Base-by-base conservation (phyloP, 495 filamentous ascomycete genomes). In the Tuber indicum region DNA sequence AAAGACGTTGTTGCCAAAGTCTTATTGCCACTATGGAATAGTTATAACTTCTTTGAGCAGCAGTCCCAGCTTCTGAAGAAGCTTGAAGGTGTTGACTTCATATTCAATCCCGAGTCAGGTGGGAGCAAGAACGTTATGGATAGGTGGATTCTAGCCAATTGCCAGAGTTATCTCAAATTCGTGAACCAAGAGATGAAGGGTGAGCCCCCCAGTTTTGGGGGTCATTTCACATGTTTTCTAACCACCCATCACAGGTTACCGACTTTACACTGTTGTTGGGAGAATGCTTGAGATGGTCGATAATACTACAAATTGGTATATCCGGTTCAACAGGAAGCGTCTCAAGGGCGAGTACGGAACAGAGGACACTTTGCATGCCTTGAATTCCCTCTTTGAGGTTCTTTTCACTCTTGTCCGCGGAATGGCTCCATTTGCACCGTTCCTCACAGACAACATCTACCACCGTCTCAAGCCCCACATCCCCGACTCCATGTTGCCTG, bases 231-330 rank as follows among this genome's bases (percentile, higher is more conserved):
- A 32, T 66, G 7, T 21, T 42, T 69, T 69, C 70, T 74, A 52
- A 83, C 52, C 26, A 70, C 58, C 10, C 47, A 8, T 72, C 36
- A 23, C 39, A 91, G 91, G 81, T 7, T 96, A 96, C 84, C 92
- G 94, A 32, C 84, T 97, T 44, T 99, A 98, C 84, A 99, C 96
- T 12, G 96, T 99, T 39, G 94, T 98, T 73, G 96, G 96, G 26
- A 89, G 92, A 73, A 86, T 99, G 75, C 89, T 99, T 44, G 89
- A 89, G 74, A 89, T 97, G 84, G 96, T 98, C 78, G 96, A 99
- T 83, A 94, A 96, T 85, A 93, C 93, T 9, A 98, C 96, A 3
- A 99, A 99, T 85, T 99, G 96, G 96, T 99, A 99, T 85, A 99
- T 99, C 83, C 90, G 95, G n/a, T 97, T 98, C 87, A 99, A 99